Percentiles rank a stretch among this genome's conserved stretches.
Conservation (phyloP, 2,329 filamentous ascomycete genomes). For the Aspergillus pseudoviridinutans region DNA sequence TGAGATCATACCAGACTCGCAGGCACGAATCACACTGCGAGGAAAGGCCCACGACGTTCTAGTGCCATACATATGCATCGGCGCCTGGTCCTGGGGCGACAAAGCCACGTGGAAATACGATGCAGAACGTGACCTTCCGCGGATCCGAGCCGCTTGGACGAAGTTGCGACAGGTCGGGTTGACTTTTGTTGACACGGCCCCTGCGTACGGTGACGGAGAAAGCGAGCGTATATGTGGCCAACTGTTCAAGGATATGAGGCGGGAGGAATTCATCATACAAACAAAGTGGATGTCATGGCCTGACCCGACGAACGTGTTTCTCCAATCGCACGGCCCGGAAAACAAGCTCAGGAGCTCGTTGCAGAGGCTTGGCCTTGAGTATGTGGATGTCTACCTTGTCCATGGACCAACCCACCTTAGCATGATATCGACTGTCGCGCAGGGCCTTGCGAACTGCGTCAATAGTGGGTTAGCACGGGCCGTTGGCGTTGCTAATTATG, state of each 20-base stretch:
- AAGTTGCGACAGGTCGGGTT: constrained; percentile 33
- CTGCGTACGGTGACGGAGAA: constrained; percentile 42
- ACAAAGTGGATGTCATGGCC: constrained; percentile 37
- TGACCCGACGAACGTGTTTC: constrained; percentile 29
- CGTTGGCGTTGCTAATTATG: constrained; percentile 46
- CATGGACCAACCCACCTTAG: constrained; percentile 44
- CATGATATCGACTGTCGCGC: constrained; percentile 37
- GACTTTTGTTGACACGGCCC: constrained; percentile 45
- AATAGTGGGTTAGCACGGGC: constrained; percentile 38
- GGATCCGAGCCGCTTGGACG: constrained; percentile 37
- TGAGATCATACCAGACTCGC: constrained; percentile 14
- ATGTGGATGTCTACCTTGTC: constrained; percentile 42
- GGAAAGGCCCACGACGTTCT: constrained; percentile 21
- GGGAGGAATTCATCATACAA: constrained; percentile 38
- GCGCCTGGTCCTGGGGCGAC: constrained; percentile 29
- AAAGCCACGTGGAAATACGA: constrained; percentile 31
- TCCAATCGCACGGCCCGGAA: constrained; percentile 32
- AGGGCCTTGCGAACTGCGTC: constrained; percentile 43
- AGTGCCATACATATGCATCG: constrained; percentile 25
- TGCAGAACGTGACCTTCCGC: constrained; percentile 28
- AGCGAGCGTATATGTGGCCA: constrained; percentile 41
- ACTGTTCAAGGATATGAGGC: constrained; percentile 35
- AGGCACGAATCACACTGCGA: constrained; percentile 19
- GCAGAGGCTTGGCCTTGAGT: constrained; percentile 37
- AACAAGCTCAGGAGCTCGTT: constrained; percentile 37